phyloP scores from a whole-genome alignment of 805 yeast species.

The Wickerhamiella azyma region DNA sequence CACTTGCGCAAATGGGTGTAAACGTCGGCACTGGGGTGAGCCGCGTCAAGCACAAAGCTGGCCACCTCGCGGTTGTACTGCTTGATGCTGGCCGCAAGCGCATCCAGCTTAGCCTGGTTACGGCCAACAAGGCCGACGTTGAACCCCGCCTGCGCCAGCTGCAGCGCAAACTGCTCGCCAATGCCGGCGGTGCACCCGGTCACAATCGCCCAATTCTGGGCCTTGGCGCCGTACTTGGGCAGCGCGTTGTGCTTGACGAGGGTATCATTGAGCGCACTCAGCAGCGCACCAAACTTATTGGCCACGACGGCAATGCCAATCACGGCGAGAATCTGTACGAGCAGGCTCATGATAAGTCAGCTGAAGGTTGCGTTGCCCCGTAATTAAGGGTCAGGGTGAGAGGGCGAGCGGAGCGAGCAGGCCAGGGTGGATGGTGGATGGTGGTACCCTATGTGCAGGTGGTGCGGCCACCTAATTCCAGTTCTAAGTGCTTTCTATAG shows the following conservation, averaged over 20 bases:
- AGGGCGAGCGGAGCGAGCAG: too few species aligned
- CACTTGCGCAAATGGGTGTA: slow-evolving; percentile 39
- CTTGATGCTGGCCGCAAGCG: slow-evolving; percentile 48
- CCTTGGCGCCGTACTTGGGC: slow-evolving; percentile 15
- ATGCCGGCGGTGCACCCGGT: slow-evolving; percentile 98
- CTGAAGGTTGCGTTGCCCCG: too few species aligned
- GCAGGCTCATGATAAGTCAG: background rate
- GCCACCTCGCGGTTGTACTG: slow-evolving; percentile 42
- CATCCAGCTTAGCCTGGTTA: slow-evolving; percentile 61
- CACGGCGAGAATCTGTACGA: slow-evolving; percentile 1
- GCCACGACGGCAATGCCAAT: slow-evolving; percentile 10
- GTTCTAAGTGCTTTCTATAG: too few species aligned
- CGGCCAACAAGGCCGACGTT: slow-evolving; percentile 76
- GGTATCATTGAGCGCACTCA: slow-evolving; percentile 12
- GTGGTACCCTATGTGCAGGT: too few species aligned
- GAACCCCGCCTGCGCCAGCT: slow-evolving; percentile 75
- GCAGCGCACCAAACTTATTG: slow-evolving; percentile 8
- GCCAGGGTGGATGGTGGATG: too few species aligned
- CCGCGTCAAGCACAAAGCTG: slow-evolving; percentile 64
- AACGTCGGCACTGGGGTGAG: slow-evolving; percentile 45
- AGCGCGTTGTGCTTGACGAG: slow-evolving; percentile 10
- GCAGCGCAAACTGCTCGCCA: slow-evolving; percentile 81
- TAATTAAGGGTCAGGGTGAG: too few species aligned
- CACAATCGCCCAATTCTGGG: slow-evolving; percentile 67
- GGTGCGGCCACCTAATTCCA: too few species aligned